Evolutionary conservation across 768 basidiomycete species (phyloP), one percentile per base, ranked within the genome.

Genomic region (Kwoniella sp.): DNA sequence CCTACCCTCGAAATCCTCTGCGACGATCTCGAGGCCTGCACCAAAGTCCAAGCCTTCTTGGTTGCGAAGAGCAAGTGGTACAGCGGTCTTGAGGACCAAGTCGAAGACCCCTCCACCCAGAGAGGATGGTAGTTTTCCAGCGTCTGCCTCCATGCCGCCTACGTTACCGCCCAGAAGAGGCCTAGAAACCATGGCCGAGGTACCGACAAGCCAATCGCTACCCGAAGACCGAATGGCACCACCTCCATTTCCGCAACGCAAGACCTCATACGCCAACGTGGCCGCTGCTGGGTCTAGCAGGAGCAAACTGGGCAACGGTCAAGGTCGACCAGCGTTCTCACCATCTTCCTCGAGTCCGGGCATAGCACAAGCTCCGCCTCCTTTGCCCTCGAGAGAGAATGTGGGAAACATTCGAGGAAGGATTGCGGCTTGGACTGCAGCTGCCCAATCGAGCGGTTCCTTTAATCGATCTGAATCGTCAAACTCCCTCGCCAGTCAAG

Each of bases 21-120:
- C 52, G 9, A 60, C 60, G 23, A 15, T 33, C 37, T 19, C 27
- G 5, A 62, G 57, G 48, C 64, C 67, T 3, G 22, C 48, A 3
- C 45, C 67, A 2, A 63, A 61, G 33, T 49, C 61, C 7, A 69
- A 69, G 46, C 67, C 67, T 12, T 59, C 56, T 3, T 69, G 67
- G 67, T 50, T 69, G 3, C 34, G 67, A 40, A 56, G 67, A 14
- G 64, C 67, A 2, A 61, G 59, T 27, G 57, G 58, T 10, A 63
- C 53, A 14, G 59, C 57, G 0, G 53, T 51, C 2, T 36, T 66
- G 34, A 46, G 67, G 6, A 52, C 63, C 11, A 69, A 69, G 32
- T 62, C 64, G 12, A 57, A 50, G 29, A 52, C 47, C 1, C 67
- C 67, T 1, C 53, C 52, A 5, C 46, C 51, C 3, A 45, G 44